Conservation (phyloP, 129 eudicot species). For the Lactuca saligna region DNA sequence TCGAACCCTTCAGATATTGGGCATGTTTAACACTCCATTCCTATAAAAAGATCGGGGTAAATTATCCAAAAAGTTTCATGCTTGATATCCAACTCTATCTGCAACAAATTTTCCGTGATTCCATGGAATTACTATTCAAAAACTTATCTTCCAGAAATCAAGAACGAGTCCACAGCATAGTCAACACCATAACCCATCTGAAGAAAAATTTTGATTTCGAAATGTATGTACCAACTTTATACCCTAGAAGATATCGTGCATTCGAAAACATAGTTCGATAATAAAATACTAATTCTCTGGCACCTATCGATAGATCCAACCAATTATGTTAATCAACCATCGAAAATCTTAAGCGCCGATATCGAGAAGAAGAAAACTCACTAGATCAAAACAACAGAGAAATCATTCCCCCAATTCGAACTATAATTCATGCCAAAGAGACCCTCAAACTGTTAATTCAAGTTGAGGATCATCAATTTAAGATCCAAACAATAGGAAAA, state of each 20-base stretch:
- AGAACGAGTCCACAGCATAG: slow-evolving; percentile 6
- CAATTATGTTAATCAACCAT: slow-evolving; percentile 11
- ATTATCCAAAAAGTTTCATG: background rate
- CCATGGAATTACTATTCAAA: slow-evolving; percentile 2
- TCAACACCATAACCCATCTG: background rate
- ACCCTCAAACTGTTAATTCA: slow-evolving; percentile 19
- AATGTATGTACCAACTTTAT: background rate
- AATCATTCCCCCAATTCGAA: background rate
- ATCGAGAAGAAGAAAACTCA: slow-evolving; percentile 3
- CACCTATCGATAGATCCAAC: slow-evolving; percentile 25
- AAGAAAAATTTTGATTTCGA: background rate
- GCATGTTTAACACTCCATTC: slow-evolving; percentile 4
- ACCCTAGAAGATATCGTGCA: slow-evolving; percentile 12
- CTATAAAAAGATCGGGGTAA: background rate
- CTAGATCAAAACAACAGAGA: slow-evolving; percentile 23
- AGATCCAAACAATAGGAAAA: slow-evolving; percentile 20
- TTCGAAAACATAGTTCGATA: slow-evolving; percentile 6
- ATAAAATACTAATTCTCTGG: slow-evolving; percentile 4
- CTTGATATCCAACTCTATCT: background rate
- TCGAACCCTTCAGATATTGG: slow-evolving; percentile 15
- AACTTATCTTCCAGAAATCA: background rate
- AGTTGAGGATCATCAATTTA: slow-evolving; percentile 22
- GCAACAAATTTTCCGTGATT: slow-evolving; percentile 19
- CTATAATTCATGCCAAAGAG: slow-evolving; percentile 14
- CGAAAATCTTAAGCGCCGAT: background rate